A percentile compares a stretch with the other conserved stretches of the same genome.
Conservation (phyloP, 495 filamentous ascomycete genomes). For the Talaromyces adpressus region DNA sequence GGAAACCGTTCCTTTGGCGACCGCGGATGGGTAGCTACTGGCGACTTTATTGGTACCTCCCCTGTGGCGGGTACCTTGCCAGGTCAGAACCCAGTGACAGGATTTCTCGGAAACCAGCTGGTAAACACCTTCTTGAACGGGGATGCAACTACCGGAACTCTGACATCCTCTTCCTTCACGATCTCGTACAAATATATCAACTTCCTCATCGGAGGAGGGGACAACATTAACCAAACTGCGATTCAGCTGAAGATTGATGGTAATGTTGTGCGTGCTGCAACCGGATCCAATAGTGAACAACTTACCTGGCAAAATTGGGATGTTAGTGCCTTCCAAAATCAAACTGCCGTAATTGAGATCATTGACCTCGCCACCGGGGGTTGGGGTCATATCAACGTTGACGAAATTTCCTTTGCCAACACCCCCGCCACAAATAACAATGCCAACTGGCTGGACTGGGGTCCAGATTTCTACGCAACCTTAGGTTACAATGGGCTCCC, state of each 20-base stretch:
- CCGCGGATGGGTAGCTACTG: conserved; percentile 11
- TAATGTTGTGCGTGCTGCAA: background rate
- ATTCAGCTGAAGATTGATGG: background rate
- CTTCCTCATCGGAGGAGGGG: background rate
- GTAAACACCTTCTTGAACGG: conserved; percentile 1
- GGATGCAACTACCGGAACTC: background rate
- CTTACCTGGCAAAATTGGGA: conserved; percentile 2
- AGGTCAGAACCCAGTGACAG: conserved; percentile 4
- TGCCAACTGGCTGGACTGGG: conserved; percentile 43
- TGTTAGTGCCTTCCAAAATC: background rate
- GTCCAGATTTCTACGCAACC: conserved; percentile 53
- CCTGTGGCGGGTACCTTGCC: background rate
- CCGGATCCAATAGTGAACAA: conserved; percentile 4
- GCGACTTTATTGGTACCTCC: conserved; percentile 10
- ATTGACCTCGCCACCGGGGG: conserved; percentile 13
- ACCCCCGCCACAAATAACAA: background rate
- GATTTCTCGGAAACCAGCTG: background rate
- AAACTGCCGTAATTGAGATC: conserved; percentile 14
- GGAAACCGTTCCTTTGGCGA: conserved; percentile 5
- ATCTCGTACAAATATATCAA: conserved; percentile 3
- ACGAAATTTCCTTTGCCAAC: conserved; percentile 8
- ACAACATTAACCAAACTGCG: conserved; percentile 3
- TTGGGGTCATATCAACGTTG: conserved; percentile 17
- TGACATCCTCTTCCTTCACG: background rate
- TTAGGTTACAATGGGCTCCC: conserved; percentile 45